Evolutionary conservation across 2,329 filamentous ascomycete species (phyloP), one percentile per base, ranked within the genome.

Genomic region (Mycosphaerelloides madeirae): DNA sequence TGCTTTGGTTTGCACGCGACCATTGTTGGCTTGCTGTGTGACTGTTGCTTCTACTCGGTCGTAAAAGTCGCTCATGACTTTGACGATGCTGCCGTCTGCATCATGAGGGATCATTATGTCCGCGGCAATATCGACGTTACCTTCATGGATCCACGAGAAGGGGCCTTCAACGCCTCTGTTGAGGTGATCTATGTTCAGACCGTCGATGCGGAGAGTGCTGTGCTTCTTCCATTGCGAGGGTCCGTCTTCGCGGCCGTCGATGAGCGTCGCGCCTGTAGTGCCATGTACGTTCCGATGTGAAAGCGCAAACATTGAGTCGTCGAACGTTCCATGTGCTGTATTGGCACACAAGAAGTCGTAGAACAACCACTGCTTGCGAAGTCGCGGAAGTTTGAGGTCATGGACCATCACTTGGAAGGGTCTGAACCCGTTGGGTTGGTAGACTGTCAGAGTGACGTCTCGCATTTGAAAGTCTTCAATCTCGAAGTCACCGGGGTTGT

Each of bases 61-160:
- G 67, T 97, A 97, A 59, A 98, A 90, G 62, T 96, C 90, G n/a
- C 85, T 84, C 78, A 98, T 86, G 35, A 96, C 89, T 65, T 96
- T 96, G 18, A 84, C 85, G 44, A 98, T 83, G 52, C 90, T 87
- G 50, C 91, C 89, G 47, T 95, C 87, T 31, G 81, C 80, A 43
- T 97, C 93, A 25, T 82, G 81, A 0, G 93, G 93, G 50, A 98
- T 87, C 81, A 95, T 91, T 53, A 98, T 83, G 60, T 98, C 93
- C 6, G 93, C 86, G 12, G 97, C 83, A 50, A 98, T 95, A 63
- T 98, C 93, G 31, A 98, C 89, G 51, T 93, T 95, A 28, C 93
- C 93, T 68, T 97, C 88, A 55, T 94, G 86, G 41, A 98, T 98
- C 93, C 93, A 98, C 3, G 88, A 90, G 65, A 98, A 96, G 0